These are phyloP conservation scores for Wickerhamiella azymoides DNA, from an alignment of 805 yeast genomes.

Conservation along the genomic window DNA sequence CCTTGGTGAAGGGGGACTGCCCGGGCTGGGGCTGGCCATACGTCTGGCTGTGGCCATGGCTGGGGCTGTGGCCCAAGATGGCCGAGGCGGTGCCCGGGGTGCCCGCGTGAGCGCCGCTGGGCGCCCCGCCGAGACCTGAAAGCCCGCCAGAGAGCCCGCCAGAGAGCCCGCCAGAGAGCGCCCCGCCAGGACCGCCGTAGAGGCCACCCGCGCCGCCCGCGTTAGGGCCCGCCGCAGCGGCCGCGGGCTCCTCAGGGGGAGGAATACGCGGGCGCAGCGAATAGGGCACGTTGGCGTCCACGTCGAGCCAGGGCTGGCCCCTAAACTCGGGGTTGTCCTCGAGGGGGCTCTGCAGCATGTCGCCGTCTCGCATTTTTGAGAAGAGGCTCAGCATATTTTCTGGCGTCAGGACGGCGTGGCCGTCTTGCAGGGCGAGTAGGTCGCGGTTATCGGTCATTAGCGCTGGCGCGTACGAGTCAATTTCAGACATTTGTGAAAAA, in stretches of 20 bases:
- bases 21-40: no score
- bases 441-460: neutral
- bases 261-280: constrained; percentile 3
- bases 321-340: constrained; percentile 8
- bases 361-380: constrained; percentile 27
- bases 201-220: no score
- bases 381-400: constrained; percentile 43
- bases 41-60: no score
- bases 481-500: constrained; percentile 5
- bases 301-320: constrained; percentile 24
- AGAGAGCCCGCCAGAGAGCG: no score
- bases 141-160: no score
- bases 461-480: constrained; percentile 6
- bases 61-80: no score
- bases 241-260: neutral
- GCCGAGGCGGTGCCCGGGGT: no score
- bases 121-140: no score
- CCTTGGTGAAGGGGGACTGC: no score
- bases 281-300: constrained; percentile 19
- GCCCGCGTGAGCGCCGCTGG: no score
- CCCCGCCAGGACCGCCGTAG: no score
- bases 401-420: constrained; percentile 34
- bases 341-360: constrained; percentile 21
- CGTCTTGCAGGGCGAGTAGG: constrained; percentile 22
- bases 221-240: neutral